phyloP scores from a whole-genome alignment of 139 green algal genomes.

The Tetratostichococcus sp. region DNA sequence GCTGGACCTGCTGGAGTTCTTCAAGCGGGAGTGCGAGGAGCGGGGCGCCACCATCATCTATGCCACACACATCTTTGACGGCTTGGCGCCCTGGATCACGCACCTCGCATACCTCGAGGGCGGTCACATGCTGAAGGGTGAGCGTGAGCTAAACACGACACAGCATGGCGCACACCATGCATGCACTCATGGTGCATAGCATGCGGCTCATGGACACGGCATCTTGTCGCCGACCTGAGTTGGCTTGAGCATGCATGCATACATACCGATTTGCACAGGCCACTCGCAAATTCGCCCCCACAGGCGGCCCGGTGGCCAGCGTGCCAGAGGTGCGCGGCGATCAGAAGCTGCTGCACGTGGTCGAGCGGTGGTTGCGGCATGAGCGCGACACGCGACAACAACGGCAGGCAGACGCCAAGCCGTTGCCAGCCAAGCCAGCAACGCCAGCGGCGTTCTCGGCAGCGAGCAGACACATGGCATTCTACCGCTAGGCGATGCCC shows the following conservation, averaged over 20 bases:
- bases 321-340: constrained; percentile 33
- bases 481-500: constrained; percentile 49
- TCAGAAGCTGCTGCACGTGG: constrained; percentile 68
- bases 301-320: constrained; percentile 29
- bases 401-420: neutral
- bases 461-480: constrained; percentile 74
- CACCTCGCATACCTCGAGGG: constrained; percentile 80
- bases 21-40: constrained; percentile 71
- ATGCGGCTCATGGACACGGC: too few species aligned
- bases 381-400: constrained; percentile 44
- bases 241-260: too few species aligned
- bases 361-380: constrained; percentile 78
- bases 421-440: constrained; percentile 3
- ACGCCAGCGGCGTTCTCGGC: constrained; percentile 37
- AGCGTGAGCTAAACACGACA: too few species aligned
- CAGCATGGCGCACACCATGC: too few species aligned
- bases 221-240: too few species aligned
- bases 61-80: constrained; percentile 98
- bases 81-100: constrained; percentile 81
- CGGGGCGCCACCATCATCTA: constrained; percentile 87
- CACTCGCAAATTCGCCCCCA: too few species aligned
- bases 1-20: constrained; percentile 90
- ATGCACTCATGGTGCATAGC: too few species aligned
- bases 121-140: constrained; percentile 55
- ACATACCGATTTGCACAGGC: too few species aligned